Base-by-base conservation (phyloP, 1,139 yeast species). In the Suhomyces maxii region DNA sequence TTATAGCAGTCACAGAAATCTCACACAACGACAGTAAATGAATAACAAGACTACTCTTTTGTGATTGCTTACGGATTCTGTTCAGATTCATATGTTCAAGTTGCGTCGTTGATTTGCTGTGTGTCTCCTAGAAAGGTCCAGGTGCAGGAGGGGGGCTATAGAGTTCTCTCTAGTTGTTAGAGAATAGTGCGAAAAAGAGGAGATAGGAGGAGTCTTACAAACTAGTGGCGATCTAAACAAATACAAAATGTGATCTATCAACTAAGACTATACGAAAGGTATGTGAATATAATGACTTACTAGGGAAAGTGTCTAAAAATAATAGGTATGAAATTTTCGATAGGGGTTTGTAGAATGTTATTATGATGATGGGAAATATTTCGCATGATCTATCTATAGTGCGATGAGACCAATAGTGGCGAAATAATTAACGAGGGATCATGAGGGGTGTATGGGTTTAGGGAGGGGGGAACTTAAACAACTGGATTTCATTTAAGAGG, bases 81-180 rank as follows among this genome's bases (percentile, higher is more conserved):
- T 28, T 28, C n/a, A 28, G 9, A 28, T 28, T 28, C 11, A 28
- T 28, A 28, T 28, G 31, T 28, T 28, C n/a, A 11, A 28, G 4
- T 28, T 43, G 46, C 49, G 49, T 34, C 46, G 49, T 37, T 46
- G 45, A 46, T 46, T 46, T 46, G 49, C 49, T 46, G 46, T 42
- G 44, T 34, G 44, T 41, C 40, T 40, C 42, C 34, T 26, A 8
- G 10, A 31, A 13, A 31, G 33, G 37, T 8, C 43, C 44, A 33
- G 41, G 41, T 46, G 49, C 49, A 46, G 49, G 49, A 46, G 31
- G 44, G 18, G 43, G 49, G 49, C 41, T 43, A 39, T 43, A 43
- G 32, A 28, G 31, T 28, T 28, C 31, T 9, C 11, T 3, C 31
- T 11, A 28, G 3, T 5, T 6, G n/a, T 9, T 11, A 11, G 31